Percentiles rank a stretch among this genome's conserved stretches.
phyloP scores from a whole-genome alignment of 2,329 filamentous ascomycete genomes.

The Coniochaeta pulveracea region DNA sequence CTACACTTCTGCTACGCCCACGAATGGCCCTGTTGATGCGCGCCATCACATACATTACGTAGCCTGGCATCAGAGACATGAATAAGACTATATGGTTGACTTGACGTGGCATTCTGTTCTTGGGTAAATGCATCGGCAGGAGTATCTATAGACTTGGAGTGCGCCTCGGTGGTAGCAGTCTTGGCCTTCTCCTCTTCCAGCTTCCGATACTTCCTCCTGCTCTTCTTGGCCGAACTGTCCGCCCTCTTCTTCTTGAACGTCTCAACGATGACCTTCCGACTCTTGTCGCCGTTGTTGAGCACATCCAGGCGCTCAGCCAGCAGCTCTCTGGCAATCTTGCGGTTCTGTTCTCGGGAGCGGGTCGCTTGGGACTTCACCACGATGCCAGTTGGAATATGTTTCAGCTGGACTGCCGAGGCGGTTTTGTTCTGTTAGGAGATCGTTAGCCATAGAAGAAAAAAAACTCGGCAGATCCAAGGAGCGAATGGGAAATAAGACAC shows the following conservation, averaged over 20 bases:
- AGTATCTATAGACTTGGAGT: too few species aligned
- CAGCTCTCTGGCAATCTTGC: conserved; percentile 69
- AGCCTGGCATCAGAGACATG: too few species aligned
- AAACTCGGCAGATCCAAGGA: neutral
- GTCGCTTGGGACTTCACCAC: conserved; percentile 93
- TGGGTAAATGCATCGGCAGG: too few species aligned
- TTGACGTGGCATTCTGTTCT: too few species aligned
- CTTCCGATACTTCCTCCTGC: conserved; percentile 63
- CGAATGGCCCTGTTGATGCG: too few species aligned
- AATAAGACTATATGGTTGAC: too few species aligned
- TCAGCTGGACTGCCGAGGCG: conserved; percentile 85
- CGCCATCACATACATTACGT: too few species aligned
- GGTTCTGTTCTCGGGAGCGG: conserved; percentile 75
- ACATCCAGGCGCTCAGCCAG: conserved; percentile 68
- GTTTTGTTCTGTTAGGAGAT: conserved; percentile 70
- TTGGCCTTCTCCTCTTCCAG: conserved; percentile 36
- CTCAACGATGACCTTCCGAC: conserved; percentile 52
- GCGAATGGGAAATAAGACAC: conserved; percentile 11
- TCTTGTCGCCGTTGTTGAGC: conserved; percentile 57
- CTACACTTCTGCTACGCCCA: conserved; percentile 3
- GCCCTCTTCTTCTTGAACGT: conserved; percentile 55
- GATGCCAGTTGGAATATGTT: conserved; percentile 79
- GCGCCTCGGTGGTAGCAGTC: too few species aligned
- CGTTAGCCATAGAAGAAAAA: conserved; percentile 3
- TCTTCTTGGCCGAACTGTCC: conserved; percentile 73